phyloP scores from a whole-genome alignment of 345 rosid species.

The Acer yangbiense region DNA sequence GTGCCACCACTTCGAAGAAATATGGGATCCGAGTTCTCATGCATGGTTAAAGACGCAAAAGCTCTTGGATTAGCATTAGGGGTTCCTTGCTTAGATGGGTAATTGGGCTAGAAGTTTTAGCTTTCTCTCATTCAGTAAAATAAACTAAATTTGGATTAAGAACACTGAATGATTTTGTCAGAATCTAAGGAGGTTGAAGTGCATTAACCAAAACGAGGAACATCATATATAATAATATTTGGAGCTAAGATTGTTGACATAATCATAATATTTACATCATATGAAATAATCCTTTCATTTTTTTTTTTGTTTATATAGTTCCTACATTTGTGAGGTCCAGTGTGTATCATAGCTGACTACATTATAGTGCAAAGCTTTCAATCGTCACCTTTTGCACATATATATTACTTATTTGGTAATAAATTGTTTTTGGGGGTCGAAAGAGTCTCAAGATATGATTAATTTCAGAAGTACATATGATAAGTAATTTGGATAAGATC shows the following conservation, averaged over 20 bases:
- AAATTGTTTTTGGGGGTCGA: background rate
- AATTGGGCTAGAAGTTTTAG: slow-evolving; percentile 18
- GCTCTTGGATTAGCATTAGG: slow-evolving; percentile 76
- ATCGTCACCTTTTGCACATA: background rate
- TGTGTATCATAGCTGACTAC: background rate
- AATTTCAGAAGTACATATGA: background rate
- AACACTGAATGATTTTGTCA: background rate
- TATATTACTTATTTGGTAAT: background rate
- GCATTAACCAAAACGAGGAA: background rate
- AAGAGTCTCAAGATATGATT: background rate
- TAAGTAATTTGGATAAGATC: background rate
- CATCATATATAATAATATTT: no score
- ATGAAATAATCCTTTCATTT: background rate
- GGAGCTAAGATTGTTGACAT: background rate
- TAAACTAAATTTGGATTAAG: background rate
- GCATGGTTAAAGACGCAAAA: slow-evolving; percentile 87
- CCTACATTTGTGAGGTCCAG: background rate
- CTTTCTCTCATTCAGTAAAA: slow-evolving; percentile 7
- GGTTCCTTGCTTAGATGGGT: slow-evolving; percentile 93
- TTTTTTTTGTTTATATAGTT: background rate
- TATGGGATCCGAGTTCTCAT: slow-evolving; percentile 90
- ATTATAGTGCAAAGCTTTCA: background rate
- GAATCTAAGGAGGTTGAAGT: background rate
- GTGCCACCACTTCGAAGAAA: slow-evolving; percentile 71
- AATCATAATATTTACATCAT: background rate